These are phyloP conservation scores for Botrytis pseudocinerea DNA, from an alignment of 2,329 filamentous ascomycete genomes.

Conservation along the genomic window DNA sequence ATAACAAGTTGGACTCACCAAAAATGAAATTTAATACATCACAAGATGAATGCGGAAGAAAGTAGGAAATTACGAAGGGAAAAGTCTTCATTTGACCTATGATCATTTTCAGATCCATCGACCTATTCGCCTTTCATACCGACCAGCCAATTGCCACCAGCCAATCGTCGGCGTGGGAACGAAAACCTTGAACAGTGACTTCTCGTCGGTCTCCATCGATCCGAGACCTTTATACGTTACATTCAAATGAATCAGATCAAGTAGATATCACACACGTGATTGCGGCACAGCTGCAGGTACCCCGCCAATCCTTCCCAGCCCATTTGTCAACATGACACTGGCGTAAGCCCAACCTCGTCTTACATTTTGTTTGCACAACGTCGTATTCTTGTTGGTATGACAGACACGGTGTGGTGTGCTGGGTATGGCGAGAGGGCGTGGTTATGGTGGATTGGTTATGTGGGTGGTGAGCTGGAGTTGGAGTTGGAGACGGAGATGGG, in stretches of 20 bases:
- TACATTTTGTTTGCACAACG: neutral
- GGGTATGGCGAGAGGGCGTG: neutral
- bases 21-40: neutral
- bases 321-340: neutral
- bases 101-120: neutral
- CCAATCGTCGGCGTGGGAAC: neutral
- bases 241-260: neutral
- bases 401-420: neutral
- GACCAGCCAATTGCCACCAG: neutral
- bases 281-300: constrained; percentile 2
- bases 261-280: neutral
- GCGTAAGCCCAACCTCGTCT: constrained; percentile 14
- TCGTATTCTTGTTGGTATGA: neutral
- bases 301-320: constrained; percentile 5
- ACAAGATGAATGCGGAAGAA: neutral
- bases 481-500: neutral
- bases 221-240: neutral
- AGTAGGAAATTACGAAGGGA: neutral
- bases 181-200: neutral
- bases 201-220: neutral
- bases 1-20: neutral
- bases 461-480: neutral
- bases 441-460: neutral
- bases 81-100: neutral
- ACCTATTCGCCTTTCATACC: neutral